These are phyloP conservation scores for Talaromyces marneffei DNA, from an alignment of 2,329 filamentous ascomycete genomes.

Conservation along the genomic window DNA sequence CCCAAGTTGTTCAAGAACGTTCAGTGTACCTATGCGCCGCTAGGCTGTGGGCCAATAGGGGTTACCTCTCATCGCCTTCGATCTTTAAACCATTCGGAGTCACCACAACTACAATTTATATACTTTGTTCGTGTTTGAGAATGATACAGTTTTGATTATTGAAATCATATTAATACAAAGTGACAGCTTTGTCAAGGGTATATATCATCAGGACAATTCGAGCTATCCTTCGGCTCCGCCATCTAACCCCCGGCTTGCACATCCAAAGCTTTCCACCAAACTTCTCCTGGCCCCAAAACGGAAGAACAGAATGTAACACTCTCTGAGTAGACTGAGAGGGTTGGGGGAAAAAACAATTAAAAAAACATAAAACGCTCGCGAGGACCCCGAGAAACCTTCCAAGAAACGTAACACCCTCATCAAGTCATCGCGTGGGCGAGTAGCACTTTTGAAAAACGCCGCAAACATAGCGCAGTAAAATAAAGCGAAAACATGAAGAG, in stretches of 20 bases:
- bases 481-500: slow-evolving; percentile 7
- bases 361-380: slow-evolving; percentile 9
- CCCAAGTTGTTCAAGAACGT: too few species aligned
- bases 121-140: too few species aligned
- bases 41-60: background rate
- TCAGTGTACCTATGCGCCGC: background rate
- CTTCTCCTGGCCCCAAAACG: background rate
- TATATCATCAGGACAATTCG: slow-evolving; percentile 2
- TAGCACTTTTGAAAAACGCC: slow-evolving; percentile 11
- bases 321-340: background rate
- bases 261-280: background rate
- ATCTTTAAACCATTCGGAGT: too few species aligned
- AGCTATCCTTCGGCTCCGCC: background rate
- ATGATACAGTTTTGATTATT: slow-evolving; percentile 4
- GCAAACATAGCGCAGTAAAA: slow-evolving; percentile 8
- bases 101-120: background rate
- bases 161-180: slow-evolving; percentile 10
- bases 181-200: slow-evolving; percentile 8
- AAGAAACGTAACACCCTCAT: slow-evolving; percentile 15
- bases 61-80: background rate
- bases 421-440: slow-evolving; percentile 14
- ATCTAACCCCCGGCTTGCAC: slow-evolving; percentile 3
- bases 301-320: background rate
- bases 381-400: slow-evolving; percentile 11
- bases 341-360: background rate